These are phyloP conservation scores for Psilocybe cubensis DNA, from an alignment of 768 basidiomycete species.

Conservation along the genomic window DNA sequence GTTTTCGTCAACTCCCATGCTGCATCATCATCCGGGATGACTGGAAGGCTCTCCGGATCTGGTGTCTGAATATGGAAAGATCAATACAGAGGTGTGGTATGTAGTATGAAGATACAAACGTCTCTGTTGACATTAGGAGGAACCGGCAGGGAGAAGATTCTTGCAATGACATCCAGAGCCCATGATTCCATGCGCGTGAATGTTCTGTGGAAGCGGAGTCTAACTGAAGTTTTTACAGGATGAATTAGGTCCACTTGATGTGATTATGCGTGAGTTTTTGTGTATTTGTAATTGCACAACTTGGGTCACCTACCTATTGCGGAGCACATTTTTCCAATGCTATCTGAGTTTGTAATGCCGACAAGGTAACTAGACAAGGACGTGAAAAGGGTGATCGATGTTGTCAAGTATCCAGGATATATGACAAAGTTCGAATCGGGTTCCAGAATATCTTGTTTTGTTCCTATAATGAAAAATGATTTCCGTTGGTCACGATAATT, in stretches of 20 bases:
- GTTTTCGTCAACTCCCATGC: not conserved
- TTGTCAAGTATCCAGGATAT: not conserved
- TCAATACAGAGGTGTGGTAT: not conserved
- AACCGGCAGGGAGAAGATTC: constrained; percentile 5
- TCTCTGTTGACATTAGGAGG: constrained; percentile 6
- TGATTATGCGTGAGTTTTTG: not conserved
- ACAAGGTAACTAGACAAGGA: not conserved
- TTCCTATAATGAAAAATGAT: not conserved
- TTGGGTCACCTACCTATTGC: not conserved
- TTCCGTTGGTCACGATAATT: not conserved
- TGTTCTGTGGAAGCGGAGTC: not conserved
- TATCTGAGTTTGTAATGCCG: not conserved
- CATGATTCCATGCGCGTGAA: not conserved
- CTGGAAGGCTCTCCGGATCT: not conserved
- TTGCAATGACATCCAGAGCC: constrained; percentile 3
- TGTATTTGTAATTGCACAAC: not conserved
- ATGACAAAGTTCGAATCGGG: not conserved
- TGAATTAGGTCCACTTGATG: not conserved
- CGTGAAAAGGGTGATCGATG: not conserved
- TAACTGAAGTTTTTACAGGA: not conserved
- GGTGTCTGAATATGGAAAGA: not conserved
- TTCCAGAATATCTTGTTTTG: not conserved
- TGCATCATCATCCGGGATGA: constrained; percentile 3
- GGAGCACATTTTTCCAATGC: not conserved
- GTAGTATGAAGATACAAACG: not conserved